phyloP scores from a whole-genome alignment of 1,139 yeast genomes.

The Pichia sp. region DNA sequence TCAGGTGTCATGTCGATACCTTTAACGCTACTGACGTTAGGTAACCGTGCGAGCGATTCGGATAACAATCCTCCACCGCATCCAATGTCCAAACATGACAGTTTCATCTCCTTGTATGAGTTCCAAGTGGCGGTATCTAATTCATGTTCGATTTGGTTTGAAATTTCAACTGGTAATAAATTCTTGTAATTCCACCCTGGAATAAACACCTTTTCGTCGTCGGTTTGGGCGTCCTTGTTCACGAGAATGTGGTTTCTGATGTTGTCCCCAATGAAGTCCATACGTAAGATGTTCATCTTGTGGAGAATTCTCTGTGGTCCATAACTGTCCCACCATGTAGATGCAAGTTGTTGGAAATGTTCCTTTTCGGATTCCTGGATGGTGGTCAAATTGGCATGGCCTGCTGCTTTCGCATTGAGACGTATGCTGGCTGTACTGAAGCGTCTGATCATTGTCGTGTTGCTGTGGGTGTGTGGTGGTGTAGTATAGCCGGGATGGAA shows the following conservation, averaged over 20 bases:
- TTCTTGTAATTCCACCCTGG: conserved; percentile 73
- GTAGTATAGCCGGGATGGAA: too few species aligned
- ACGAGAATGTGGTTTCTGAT: conserved; percentile 47
- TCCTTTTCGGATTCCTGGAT: conserved; percentile 49
- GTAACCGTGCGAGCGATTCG: conserved; percentile 82
- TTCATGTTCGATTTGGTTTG: conserved; percentile 46
- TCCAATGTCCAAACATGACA: conserved; percentile 80
- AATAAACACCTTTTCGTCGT: conserved; percentile 57
- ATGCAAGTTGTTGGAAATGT: conserved; percentile 84
- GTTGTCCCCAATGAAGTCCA: conserved; percentile 78
- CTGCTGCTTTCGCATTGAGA: not conserved
- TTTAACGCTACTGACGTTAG: conserved; percentile 57
- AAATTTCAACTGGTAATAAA: conserved; percentile 57
- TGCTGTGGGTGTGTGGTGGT: too few species aligned
- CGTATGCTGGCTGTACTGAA: conserved; percentile 4
- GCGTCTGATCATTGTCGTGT: conserved; percentile 5
- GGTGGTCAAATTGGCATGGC: conserved; percentile 32
- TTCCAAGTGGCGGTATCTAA: conserved; percentile 45
- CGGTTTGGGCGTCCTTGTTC: conserved; percentile 40
- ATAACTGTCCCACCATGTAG: conserved; percentile 93
- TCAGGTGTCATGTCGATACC: conserved; percentile 88
- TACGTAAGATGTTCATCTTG: conserved; percentile 85
- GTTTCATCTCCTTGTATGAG: conserved; percentile 36
- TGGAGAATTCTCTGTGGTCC: conserved; percentile 94
- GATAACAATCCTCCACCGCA: conserved; percentile 96